A percentile compares a stretch with the other conserved stretches of the same genome.
Evolutionary conservation across 1,139 yeast species (phyloP).

Genomic region (Kodamaea alishanica): DNA sequence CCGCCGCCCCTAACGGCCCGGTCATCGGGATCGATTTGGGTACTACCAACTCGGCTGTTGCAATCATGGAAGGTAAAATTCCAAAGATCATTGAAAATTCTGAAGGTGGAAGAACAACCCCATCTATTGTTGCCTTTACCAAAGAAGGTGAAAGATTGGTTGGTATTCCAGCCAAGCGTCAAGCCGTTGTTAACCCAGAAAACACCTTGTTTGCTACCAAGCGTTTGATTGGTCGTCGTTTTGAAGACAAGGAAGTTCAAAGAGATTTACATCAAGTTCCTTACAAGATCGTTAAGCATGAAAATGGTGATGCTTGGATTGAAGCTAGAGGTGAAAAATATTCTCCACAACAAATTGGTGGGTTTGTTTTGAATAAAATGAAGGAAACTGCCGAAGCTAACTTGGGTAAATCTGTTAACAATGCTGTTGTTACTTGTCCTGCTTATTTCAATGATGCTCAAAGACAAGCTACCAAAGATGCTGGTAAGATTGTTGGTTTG

Average conservation of each 20-base stretch:
- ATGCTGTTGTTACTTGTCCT: slow-evolving; percentile 97
- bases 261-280: slow-evolving; percentile 96
- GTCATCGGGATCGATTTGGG: slow-evolving; percentile 99
- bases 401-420: slow-evolving; percentile 74
- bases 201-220: slow-evolving; percentile 97
- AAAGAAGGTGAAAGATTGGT: slow-evolving; percentile 90
- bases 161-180: slow-evolving; percentile 99
- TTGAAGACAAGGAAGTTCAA: slow-evolving; percentile 93
- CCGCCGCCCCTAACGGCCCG: slow-evolving; percentile 58
- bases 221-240: slow-evolving; percentile 97
- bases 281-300: slow-evolving; percentile 92
- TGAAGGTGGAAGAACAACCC: slow-evolving; percentile 99
- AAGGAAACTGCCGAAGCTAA: slow-evolving; percentile 95
- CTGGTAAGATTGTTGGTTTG: slow-evolving; percentile 96
- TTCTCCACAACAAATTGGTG: slow-evolving; percentile 98
- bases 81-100: slow-evolving; percentile 97
- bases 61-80: slow-evolving; percentile 93
- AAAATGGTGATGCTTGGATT: slow-evolving; percentile 98
- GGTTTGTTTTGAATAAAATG: slow-evolving; percentile 92
- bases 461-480: slow-evolving; percentile 98
- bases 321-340: slow-evolving; percentile 92
- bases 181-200: slow-evolving; percentile 97
- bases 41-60: slow-evolving; percentile 99
- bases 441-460: slow-evolving; percentile 98
- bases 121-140: slow-evolving; percentile 97